Conservation (phyloP, 129 eudicot species). For the Artemisia tridentata region DNA sequence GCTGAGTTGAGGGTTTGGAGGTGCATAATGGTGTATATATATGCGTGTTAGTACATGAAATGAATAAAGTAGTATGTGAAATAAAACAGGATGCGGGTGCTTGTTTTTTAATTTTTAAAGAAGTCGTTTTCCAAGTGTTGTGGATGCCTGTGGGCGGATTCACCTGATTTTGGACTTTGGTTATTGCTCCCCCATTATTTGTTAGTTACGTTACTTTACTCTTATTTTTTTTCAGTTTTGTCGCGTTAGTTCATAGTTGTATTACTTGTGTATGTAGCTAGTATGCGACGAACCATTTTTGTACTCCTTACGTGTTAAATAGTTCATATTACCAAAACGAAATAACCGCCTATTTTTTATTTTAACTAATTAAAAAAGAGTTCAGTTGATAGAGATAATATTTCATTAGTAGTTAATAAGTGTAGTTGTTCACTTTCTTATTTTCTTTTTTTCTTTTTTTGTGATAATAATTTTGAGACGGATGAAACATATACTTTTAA, state of each 20-base stretch:
- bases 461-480: background rate
- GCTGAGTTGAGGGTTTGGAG: conserved; percentile 1
- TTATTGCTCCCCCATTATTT: background rate
- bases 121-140: conserved; percentile 3
- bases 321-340: too few species aligned
- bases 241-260: too few species aligned
- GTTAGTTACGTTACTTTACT: background rate
- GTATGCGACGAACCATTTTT: too few species aligned
- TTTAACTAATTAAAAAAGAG: too few species aligned
- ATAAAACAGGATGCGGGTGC: conserved; percentile 20
- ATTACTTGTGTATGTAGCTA: too few species aligned
- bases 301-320: too few species aligned
- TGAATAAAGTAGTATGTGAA: conserved; percentile 14
- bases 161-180: background rate
- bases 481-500: too few species aligned
- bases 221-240: too few species aligned
- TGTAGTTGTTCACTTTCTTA: too few species aligned
- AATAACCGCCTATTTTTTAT: too few species aligned
- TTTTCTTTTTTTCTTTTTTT: background rate
- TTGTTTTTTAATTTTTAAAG: background rate
- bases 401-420: too few species aligned
- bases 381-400: too few species aligned
- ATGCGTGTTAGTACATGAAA: background rate
- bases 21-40: conserved; percentile 1
- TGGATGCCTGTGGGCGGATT: conserved; percentile 22